Percentiles rank a stretch among this genome's conserved stretches.
Evolutionary conservation across 805 yeast species (phyloP).

Genomic region (Priceomyces fermenticarens): DNA sequence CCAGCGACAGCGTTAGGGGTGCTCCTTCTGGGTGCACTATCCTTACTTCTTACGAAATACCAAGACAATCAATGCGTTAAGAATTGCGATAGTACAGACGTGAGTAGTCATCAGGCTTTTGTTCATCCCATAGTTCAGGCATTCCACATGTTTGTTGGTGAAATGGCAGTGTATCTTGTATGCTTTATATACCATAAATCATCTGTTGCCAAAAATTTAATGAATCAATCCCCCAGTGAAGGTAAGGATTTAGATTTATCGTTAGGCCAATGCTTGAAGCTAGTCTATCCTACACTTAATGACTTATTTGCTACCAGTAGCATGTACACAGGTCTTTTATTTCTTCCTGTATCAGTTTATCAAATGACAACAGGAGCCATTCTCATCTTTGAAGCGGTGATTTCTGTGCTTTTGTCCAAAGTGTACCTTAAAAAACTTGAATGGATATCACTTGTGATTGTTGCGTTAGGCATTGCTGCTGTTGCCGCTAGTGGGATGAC

Average conservation of each 20-base stretch:
- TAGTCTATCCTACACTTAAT: conserved; percentile 63
- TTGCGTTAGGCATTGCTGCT: conserved; percentile 63
- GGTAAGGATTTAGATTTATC: too few species aligned
- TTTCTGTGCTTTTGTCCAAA: conserved; percentile 61
- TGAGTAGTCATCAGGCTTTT: conserved; percentile 44
- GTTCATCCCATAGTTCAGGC: conserved; percentile 81
- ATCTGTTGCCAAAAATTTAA: conserved; percentile 3
- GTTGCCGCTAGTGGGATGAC: conserved; percentile 70
- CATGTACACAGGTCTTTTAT: conserved; percentile 70
- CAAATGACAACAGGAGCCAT: conserved; percentile 85
- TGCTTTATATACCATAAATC: conserved; percentile 27
- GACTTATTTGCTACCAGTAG: conserved; percentile 73
- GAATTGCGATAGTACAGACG: conserved; percentile 47
- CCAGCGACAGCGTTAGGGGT: too few species aligned
- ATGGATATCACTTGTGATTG: conserved; percentile 66
- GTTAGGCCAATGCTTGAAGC: conserved; percentile 16
- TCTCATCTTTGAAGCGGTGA: conserved; percentile 70
- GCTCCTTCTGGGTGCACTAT: conserved; percentile 64
- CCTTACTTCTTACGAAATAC: conserved; percentile 69
- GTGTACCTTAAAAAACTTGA: conserved; percentile 56
- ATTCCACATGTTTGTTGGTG: conserved; percentile 79
- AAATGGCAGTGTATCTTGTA: conserved; percentile 47
- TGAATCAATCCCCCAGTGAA: conserved; percentile 6
- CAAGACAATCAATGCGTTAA: conserved; percentile 74
- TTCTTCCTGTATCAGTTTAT: conserved; percentile 75